phyloP scores from a whole-genome alignment of 2,329 filamentous ascomycete genomes.

The Aspergillus sp. region DNA sequence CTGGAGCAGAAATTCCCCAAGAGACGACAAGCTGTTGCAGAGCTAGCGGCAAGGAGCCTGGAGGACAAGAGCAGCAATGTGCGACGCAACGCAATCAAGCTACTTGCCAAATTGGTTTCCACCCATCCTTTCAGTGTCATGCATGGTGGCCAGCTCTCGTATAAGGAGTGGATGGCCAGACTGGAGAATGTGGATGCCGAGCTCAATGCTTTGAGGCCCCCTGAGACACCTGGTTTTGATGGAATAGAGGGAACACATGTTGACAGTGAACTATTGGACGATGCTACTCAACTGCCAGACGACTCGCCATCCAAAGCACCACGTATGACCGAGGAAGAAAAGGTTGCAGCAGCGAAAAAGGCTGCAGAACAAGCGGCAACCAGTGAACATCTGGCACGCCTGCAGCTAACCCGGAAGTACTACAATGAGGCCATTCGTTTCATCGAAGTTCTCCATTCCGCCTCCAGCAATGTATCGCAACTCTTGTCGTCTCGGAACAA shows the following conservation, averaged over 20 bases:
- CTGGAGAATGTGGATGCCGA: constrained; percentile 81
- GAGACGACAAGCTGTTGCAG: constrained; percentile 79
- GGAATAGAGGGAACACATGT: constrained; percentile 67
- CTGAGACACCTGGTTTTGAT: constrained; percentile 68
- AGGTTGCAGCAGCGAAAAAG: constrained; percentile 69
- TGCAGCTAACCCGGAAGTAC: constrained; percentile 84
- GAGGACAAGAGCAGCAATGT: constrained; percentile 99
- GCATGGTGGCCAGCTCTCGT: constrained; percentile 81
- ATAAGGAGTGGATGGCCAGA: constrained; percentile 80
- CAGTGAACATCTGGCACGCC: constrained; percentile 79
- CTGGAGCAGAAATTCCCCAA: constrained; percentile 96
- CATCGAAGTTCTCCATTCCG: constrained; percentile 83
- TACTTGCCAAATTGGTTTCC: constrained; percentile 81
- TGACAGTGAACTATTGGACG: constrained; percentile 77
- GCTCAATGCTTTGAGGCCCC: constrained; percentile 74
- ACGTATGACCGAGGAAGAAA: constrained; percentile 76
- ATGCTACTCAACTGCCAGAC: constrained; percentile 74
- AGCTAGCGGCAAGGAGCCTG: constrained; percentile 81
- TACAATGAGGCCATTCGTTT: constrained; percentile 92
- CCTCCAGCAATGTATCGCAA: constrained; percentile 77
- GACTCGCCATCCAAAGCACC: constrained; percentile 63
- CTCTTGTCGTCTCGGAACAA: constrained; percentile 94
- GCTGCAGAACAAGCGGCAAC: constrained; percentile 84
- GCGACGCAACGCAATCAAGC: constrained; percentile 87
- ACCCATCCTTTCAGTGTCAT: constrained; percentile 93